A percentile compares a stretch with the other conserved stretches of the same genome.
Evolutionary conservation across 768 basidiomycete species (phyloP).

Genomic region (Mrakia hoshinonis): DNA sequence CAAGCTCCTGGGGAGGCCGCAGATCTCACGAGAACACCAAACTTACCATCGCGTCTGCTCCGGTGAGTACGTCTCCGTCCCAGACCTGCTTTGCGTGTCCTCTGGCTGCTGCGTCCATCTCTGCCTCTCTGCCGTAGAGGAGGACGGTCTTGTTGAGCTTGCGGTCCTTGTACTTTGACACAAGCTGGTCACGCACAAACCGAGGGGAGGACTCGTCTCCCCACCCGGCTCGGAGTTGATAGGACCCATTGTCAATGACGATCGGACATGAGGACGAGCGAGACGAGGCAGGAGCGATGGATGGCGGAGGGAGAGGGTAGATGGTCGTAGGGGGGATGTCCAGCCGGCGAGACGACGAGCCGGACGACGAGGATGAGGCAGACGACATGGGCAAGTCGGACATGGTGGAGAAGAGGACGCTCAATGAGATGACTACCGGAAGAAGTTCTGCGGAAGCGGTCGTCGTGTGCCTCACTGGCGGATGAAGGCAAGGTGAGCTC

Average conservation of each 20-base stretch:
- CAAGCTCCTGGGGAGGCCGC: background rate
- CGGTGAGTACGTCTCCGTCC: constrained; percentile 88
- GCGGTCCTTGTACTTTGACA: constrained; percentile 84
- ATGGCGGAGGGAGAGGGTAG: background rate
- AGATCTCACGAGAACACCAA: background rate
- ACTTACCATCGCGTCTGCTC: constrained; percentile 84
- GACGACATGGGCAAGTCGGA: background rate
- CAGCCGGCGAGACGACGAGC: background rate
- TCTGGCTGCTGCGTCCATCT: constrained; percentile 73
- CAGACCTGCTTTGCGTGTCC: constrained; percentile 71
- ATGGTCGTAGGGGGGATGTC: background rate
- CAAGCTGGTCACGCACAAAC: constrained; percentile 40
- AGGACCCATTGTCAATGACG: constrained; percentile 70
- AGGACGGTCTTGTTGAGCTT: constrained; percentile 71
- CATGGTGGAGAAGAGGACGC: too few relatives aligned
- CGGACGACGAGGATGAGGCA: background rate
- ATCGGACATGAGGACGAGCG: constrained; percentile 45
- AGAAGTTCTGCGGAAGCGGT: too few relatives aligned
- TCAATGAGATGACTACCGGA: too few relatives aligned
- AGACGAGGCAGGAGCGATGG: background rate
- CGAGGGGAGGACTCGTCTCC: constrained; percentile 30
- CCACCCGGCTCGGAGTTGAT: constrained; percentile 36
- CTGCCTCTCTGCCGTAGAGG: constrained; percentile 79
- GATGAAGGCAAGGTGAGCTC: too few relatives aligned
- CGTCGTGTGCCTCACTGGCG: too few relatives aligned